Percentiles rank a stretch among this genome's conserved stretches.
These are phyloP conservation scores for Salvia hispanica DNA, from an alignment of 257 asterid genomes.

Conservation along the genomic window DNA sequence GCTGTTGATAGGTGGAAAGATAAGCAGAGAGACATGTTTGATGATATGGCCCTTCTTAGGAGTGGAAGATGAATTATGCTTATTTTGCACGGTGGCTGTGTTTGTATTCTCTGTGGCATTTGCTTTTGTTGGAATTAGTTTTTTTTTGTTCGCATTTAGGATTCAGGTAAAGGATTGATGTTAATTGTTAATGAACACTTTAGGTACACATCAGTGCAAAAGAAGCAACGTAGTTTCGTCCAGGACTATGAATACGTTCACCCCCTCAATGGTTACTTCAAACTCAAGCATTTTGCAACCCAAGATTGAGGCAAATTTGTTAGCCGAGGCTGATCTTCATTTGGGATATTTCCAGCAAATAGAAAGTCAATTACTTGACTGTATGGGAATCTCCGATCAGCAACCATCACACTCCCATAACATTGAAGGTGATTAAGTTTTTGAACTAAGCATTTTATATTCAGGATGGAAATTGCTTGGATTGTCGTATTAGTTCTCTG, in stretches of 20 bases:
- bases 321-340: neutral
- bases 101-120: neutral
- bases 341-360: constrained; percentile 8
- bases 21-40: neutral
- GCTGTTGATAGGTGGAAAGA: neutral
- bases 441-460: neutral
- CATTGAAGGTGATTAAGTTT: neutral
- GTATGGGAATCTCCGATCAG: neutral
- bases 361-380: constrained; percentile 12
- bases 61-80: neutral
- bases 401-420: neutral
- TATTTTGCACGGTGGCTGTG: neutral
- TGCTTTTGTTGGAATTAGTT: neutral
- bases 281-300: constrained; percentile 3
- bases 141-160: neutral
- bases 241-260: constrained; percentile 23
- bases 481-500: neutral
- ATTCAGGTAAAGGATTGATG: neutral
- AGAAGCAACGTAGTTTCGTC: constrained; percentile 44
- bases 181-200: neutral
- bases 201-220: constrained; percentile 32
- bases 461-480: neutral
- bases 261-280: constrained; percentile 23
- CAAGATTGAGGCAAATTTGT: neutral
- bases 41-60: neutral